Conservation (phyloP, 2,329 filamentous ascomycete genomes). For the Paramyrothecium roridum region DNA sequence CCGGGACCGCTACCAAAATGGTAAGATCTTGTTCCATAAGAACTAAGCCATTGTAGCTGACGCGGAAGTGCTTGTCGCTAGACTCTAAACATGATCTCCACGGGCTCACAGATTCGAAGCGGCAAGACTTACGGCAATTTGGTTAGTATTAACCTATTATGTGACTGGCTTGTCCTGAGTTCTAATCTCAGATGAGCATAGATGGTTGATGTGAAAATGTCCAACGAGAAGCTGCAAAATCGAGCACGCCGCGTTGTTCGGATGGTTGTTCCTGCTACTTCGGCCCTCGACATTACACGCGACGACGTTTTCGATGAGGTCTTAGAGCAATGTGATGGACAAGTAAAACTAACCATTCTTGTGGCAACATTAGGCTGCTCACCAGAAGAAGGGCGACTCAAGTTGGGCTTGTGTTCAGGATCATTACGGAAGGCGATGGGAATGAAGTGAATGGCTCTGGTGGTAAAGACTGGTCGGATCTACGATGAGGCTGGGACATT, state of each 20-base stretch:
- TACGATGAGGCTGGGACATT: too few species aligned
- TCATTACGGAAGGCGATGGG: too few species aligned
- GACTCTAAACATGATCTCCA: slow-evolving; percentile 12
- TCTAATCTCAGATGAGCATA: not conserved
- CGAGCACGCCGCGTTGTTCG: not conserved
- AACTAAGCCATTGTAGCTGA: too few species aligned
- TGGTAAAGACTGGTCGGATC: too few species aligned
- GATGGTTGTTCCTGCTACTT: slow-evolving; percentile 4
- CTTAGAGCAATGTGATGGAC: slow-evolving; percentile 5
- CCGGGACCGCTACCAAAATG: too few species aligned
- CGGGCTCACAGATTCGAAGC: slow-evolving; percentile 7
- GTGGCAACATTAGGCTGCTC: slow-evolving; percentile 3
- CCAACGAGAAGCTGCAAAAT: slow-evolving; percentile 3
- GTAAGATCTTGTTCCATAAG: too few species aligned
- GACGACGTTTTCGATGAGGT: slow-evolving; percentile 5
- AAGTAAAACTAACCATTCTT: slow-evolving; percentile 8
- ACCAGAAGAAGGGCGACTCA: not conserved
- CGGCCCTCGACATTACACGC: slow-evolving; percentile 1
- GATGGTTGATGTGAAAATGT: slow-evolving; percentile 6
- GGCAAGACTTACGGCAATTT: slow-evolving; percentile 11
- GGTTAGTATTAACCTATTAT: slow-evolving; percentile 3
- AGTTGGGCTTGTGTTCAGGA: too few species aligned
- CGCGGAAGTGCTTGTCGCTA: too few species aligned
- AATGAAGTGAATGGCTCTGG: too few species aligned
- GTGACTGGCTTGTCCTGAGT: too few species aligned